phyloP scores from a whole-genome alignment of 805 yeast species.

The Metschnikowia colocasiae region DNA sequence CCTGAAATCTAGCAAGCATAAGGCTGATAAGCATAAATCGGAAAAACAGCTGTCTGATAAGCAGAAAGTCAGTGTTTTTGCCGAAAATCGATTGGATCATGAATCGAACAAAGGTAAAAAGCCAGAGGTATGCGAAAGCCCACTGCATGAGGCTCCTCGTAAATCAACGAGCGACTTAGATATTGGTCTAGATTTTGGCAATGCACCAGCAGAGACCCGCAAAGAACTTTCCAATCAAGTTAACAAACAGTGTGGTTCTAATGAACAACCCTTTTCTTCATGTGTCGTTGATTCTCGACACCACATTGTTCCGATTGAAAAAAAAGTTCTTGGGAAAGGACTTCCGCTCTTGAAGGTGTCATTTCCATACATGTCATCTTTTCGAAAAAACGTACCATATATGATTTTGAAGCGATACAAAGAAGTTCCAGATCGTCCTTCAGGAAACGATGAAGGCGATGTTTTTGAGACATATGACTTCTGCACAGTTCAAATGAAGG shows the following conservation, averaged over 20 bases:
- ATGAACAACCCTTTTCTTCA: not conserved
- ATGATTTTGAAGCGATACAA: conserved; percentile 29
- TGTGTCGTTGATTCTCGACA: conserved; percentile 25
- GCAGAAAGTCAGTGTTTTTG: not conserved
- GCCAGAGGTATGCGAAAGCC: not conserved
- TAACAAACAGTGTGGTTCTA: not conserved
- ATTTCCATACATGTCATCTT: conserved; percentile 35
- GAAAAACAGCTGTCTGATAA: not conserved
- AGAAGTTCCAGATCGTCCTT: conserved; percentile 28
- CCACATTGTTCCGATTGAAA: conserved; percentile 32
- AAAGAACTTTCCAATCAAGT: not conserved
- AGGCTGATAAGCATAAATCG: not conserved
- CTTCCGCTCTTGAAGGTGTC: conserved; percentile 35
- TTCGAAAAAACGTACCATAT: conserved; percentile 34
- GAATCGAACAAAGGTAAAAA: not conserved
- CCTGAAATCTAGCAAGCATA: not conserved
- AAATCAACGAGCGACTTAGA: not conserved
- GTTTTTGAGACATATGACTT: conserved; percentile 31
- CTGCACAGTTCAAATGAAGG: conserved; percentile 32
- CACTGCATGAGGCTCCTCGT: not conserved
- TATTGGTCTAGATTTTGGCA: not conserved
- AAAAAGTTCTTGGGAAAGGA: conserved; percentile 32
- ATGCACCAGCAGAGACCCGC: not conserved
- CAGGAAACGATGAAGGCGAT: conserved; percentile 19
- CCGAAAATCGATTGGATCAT: not conserved